Base-by-base conservation (phyloP, 139 green algal species). In the Desmodesmus armatus region DNA sequence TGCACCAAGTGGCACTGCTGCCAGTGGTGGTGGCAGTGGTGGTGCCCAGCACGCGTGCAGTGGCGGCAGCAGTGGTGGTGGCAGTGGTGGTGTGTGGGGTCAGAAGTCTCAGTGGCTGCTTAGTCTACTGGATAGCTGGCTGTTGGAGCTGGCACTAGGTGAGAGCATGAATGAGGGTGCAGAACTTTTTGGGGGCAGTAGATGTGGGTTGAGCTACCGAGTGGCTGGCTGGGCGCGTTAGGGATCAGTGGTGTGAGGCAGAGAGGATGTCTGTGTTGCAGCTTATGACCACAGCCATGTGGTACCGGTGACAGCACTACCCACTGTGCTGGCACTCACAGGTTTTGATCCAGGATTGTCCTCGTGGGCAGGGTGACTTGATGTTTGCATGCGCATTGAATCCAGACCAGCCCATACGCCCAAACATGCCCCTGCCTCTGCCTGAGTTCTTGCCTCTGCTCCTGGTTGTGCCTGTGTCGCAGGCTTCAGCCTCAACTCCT, bases 61-160 rank as follows among this genome's bases (percentile, higher is more conserved):
- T 3, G 13, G 11, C 29, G 40, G n/a, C 40, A 15, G 40, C 40
- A 31, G 27, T 25, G n/a, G 71, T 17, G 27, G 71, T 25, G 41
- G 43, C 27, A 40, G 71, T 29, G 62, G 9, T 43, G 41, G 27
- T 5, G 3, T 19, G 71, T 17, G 35, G 43, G 29, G 33, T 29
- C 31, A 72, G 63, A 55, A 7, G 9, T 7, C 47, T 13, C 7
- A 55, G 63, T 72, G 63, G 63, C 63, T 72, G 41, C 11, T 65
- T 41, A 79, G 31, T 41, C 71, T 79, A n/a, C 27, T 79, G 71
- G 41, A 41, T n/a, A 25, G 11, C 2, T 33, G 41, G n/a, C 29
- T 53, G 44, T n/a, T 67, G 73, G 29, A 80, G 49, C 73, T 80
- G 7, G 47, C 55, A 33, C 27, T 55, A 67, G 73, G 73, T 80